Evolutionary conservation across 441 rosid species (phyloP), one percentile per base, ranked within the genome.

Genomic region (Pelargonium fulgidum): DNA sequence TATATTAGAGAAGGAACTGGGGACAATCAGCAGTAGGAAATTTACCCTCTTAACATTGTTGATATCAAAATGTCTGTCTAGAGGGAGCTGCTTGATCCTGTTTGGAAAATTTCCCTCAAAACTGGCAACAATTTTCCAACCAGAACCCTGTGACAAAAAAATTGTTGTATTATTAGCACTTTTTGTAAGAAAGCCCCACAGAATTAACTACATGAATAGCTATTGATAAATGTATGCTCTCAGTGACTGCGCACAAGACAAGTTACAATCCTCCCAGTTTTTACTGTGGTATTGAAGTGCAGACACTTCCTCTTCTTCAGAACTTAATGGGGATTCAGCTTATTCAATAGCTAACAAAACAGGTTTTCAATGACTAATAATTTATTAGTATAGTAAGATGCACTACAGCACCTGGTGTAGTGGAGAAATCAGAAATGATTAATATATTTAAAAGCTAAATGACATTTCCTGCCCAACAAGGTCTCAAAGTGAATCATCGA

Each of bases 71-170:
- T 93, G 96, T 73, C 89, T 89, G 73, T 93, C 98, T 75, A 93
- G 76, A 47, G 98, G 98, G 22, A 93, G 93, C 78, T 91, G 89
- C 88, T 93, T 93, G 79, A 93, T 86, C 77, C 96, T 85, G 77
- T 77, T 85, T 52, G 98, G 98, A 63, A 93, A 91, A 77, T 78
- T 91, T 24, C 98, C 98, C 80, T 93, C 98, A 78, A 93, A 93
- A 82, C 95, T 91, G 33, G 93, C 90, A 83, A 93, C 97, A 76
- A 91, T 82, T 83, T 91, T 93, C 97, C 97, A 93, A 74, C 98
- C 98, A 83, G 82, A 85, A 70, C 98, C 98, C 98, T 93, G 82
- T 71, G 75, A 71, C 66, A 62, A 11, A n/a, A 59, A 58, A 58
- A 22, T 59, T 59, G 33, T 9, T 7, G 22, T 59, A 22, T 1